phyloP scores from a whole-genome alignment of 2,329 filamentous ascomycete genomes.

The Epichloe brachyelytri region DNA sequence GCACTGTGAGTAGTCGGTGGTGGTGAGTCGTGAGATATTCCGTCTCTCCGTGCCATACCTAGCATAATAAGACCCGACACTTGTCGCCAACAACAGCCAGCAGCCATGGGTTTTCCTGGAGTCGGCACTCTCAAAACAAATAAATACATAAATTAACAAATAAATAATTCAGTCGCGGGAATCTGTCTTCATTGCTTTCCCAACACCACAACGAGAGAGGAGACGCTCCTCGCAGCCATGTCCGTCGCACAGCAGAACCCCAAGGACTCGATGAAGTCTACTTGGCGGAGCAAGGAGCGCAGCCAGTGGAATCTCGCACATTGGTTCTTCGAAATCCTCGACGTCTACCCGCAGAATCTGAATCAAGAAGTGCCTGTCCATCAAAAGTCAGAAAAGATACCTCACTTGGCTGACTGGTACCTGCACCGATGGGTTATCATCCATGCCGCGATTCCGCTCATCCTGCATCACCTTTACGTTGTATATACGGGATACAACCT shows the following conservation, averaged over 20 bases:
- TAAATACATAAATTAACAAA: too few relatives aligned
- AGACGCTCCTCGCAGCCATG: too few relatives aligned
- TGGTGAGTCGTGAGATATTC: too few relatives aligned
- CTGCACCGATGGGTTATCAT: conserved; percentile 5
- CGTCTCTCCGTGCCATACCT: too few relatives aligned
- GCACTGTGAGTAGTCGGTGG: too few relatives aligned
- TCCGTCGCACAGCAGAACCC: background rate
- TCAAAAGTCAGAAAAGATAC: conserved; percentile 3
- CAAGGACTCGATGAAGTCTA: conserved; percentile 6
- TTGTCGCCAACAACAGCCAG: too few relatives aligned
- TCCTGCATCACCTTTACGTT: conserved; percentile 4
- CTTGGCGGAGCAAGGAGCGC: conserved; percentile 4
- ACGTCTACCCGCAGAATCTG: background rate
- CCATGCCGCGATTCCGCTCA: conserved; percentile 4
- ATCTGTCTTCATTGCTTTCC: too few relatives aligned
- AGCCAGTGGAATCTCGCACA: conserved; percentile 5
- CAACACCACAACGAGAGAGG: too few relatives aligned
- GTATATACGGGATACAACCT: conserved; percentile 4
- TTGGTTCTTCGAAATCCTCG: conserved; percentile 4
- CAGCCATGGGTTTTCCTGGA: too few relatives aligned
- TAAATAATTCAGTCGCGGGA: too few relatives aligned
- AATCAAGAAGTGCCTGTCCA: conserved; percentile 4
- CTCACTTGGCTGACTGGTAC: conserved; percentile 1
- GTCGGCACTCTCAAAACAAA: too few relatives aligned
- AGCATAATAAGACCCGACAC: too few relatives aligned